phyloP scores from a whole-genome alignment of 257 asterid genomes.

The Scutellaria barbata region DNA sequence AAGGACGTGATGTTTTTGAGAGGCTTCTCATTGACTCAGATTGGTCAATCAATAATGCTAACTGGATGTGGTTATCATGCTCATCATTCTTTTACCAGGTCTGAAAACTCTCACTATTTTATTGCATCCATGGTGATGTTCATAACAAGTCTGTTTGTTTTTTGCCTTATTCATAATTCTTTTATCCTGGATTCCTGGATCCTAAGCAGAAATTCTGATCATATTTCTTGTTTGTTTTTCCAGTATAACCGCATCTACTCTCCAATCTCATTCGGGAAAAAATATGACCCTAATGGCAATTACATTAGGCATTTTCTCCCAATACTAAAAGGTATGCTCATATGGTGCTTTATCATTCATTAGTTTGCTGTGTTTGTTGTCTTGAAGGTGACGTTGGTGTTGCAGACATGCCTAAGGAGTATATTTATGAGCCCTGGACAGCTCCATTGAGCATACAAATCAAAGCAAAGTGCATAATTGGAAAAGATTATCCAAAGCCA shows the following conservation, averaged over 20 bases:
- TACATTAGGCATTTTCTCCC: slow-evolving; percentile 93
- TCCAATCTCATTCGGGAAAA: slow-evolving; percentile 92
- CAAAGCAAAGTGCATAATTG: slow-evolving; percentile 83
- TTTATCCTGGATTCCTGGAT: background rate
- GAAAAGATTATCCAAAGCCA: slow-evolving; percentile 96
- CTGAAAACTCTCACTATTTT: slow-evolving; percentile 7
- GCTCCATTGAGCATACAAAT: slow-evolving; percentile 84
- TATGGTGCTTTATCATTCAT: slow-evolving; percentile 20
- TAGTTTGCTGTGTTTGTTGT: slow-evolving; percentile 24
- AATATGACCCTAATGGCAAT: slow-evolving; percentile 82
- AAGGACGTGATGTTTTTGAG: slow-evolving; percentile 93
- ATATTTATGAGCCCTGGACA: slow-evolving; percentile 94
- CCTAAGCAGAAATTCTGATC: slow-evolving; percentile 19
- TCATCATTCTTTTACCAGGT: slow-evolving; percentile 99
- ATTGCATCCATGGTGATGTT: background rate
- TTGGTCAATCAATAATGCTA: slow-evolving; percentile 95
- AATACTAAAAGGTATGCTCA: slow-evolving; percentile 68
- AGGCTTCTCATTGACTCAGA: slow-evolving; percentile 94
- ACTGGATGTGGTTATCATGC: slow-evolving; percentile 98
- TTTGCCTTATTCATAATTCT: background rate
- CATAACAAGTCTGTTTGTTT: background rate
- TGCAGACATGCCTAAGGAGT: slow-evolving; percentile 96
- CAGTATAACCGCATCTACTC: slow-evolving; percentile 94
- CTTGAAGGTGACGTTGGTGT: slow-evolving; percentile 23
- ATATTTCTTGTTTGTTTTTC: slow-evolving; percentile 27